These are phyloP conservation scores for Nannizziopsis barbatae DNA, from an alignment of 2,329 filamentous ascomycete genomes.

Conservation along the genomic window DNA sequence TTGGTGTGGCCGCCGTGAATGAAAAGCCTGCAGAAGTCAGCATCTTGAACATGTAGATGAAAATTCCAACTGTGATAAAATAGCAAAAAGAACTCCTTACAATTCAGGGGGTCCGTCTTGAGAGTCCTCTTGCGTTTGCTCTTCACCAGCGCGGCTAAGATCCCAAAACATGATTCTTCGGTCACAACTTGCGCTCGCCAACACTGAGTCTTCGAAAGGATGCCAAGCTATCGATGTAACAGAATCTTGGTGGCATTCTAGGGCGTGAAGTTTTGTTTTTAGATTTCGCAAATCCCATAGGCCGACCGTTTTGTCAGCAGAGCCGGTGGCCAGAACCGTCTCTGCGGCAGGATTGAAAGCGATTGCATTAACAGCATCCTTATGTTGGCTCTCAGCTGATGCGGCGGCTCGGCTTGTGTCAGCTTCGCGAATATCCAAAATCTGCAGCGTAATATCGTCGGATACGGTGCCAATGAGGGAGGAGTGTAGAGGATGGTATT, in stretches of 20 bases:
- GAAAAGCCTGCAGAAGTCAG: slow-evolving; percentile 54
- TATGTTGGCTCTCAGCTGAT: slow-evolving; percentile 62
- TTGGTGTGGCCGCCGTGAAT: slow-evolving; percentile 99
- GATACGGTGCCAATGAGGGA: slow-evolving; percentile 86
- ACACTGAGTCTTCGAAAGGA: slow-evolving; percentile 73
- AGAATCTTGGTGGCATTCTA: slow-evolving; percentile 77
- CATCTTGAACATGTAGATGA: not conserved
- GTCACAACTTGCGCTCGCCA: slow-evolving; percentile 88
- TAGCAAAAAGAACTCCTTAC: slow-evolving; percentile 38
- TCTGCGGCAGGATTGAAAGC: slow-evolving; percentile 91
- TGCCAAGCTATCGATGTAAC: slow-evolving; percentile 94
- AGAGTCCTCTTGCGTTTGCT: slow-evolving; percentile 87
- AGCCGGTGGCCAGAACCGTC: slow-evolving; percentile 80
- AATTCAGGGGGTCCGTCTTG: slow-evolving; percentile 92
- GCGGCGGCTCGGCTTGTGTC: slow-evolving; percentile 57
- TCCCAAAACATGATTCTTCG: slow-evolving; percentile 95
- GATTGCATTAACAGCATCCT: slow-evolving; percentile 89
- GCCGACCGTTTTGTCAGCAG: slow-evolving; percentile 86
- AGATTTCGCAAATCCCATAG: slow-evolving; percentile 92
- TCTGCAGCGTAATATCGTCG: slow-evolving; percentile 85
- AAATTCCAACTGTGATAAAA: not conserved
- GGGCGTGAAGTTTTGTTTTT: slow-evolving; percentile 76
- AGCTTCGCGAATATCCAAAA: slow-evolving; percentile 69
- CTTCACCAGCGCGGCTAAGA: slow-evolving; percentile 77
- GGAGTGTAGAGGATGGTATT: slow-evolving; percentile 79